phyloP scores from a whole-genome alignment of 495 filamentous ascomycete species.

The Staphylotrichum longicolle region DNA sequence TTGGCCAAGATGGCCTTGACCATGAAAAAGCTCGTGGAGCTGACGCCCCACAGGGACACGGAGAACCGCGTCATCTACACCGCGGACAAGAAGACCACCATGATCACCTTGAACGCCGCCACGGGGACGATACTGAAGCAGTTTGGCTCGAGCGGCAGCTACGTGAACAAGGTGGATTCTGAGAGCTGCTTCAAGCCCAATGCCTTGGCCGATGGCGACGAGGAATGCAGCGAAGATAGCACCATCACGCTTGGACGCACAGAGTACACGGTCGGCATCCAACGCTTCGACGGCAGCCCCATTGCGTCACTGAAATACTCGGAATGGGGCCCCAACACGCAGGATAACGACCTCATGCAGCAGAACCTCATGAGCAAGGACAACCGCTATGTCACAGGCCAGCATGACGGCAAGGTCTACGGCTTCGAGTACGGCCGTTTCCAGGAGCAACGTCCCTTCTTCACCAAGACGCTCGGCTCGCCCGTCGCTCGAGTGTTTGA shows the following conservation, averaged over 20 bases:
- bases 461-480: slow-evolving; percentile 66
- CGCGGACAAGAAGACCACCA: slow-evolving; percentile 82
- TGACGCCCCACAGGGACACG: slow-evolving; percentile 61
- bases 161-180: slow-evolving; percentile 47
- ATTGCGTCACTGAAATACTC: slow-evolving; percentile 91
- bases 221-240: slow-evolving; percentile 68
- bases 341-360: slow-evolving; percentile 78
- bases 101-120: slow-evolving; percentile 82
- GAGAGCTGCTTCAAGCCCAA: slow-evolving; percentile 59
- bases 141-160: slow-evolving; percentile 46
- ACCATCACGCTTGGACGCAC: slow-evolving; percentile 77
- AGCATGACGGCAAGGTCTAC: slow-evolving; percentile 82
- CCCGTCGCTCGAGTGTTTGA: slow-evolving; percentile 92
- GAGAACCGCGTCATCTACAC: slow-evolving; percentile 80
- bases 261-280: slow-evolving; percentile 84
- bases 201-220: slow-evolving; percentile 61
- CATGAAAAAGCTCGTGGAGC: slow-evolving; percentile 76
- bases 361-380: slow-evolving; percentile 81
- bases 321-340: slow-evolving; percentile 93
- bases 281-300: slow-evolving; percentile 68
- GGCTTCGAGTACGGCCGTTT: slow-evolving; percentile 67
- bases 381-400: slow-evolving; percentile 80
- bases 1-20: slow-evolving; percentile 79
- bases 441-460: slow-evolving; percentile 35
- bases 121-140: slow-evolving; percentile 67